Evolutionary conservation across 73 alveolate genomes (phyloP).

Genomic region (Tetrahymena elliotti): DNA sequence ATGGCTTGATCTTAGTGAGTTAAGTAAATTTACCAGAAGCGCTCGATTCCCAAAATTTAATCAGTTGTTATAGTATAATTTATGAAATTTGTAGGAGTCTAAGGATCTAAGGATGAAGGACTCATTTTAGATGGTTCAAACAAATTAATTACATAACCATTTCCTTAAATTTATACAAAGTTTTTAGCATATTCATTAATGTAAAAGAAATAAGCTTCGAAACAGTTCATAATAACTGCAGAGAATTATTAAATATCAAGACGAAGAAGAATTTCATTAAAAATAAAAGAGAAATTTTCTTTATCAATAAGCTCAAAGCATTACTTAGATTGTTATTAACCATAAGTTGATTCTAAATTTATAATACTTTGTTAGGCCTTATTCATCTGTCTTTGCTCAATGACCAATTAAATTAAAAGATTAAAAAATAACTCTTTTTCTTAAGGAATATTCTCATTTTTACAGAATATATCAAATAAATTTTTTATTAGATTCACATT

Average conservation of each 20-base stretch:
- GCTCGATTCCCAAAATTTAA: not conserved
- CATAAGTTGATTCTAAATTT: not conserved
- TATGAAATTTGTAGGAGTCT: not conserved
- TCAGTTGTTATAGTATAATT: not conserved
- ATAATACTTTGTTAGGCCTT: not conserved
- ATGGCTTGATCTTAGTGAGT: not conserved
- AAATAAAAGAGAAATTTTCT: not conserved
- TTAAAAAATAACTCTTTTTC: not conserved
- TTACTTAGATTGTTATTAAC: not conserved
- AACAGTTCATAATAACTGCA: not conserved
- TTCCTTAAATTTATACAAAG: not conserved
- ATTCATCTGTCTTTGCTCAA: not conserved
- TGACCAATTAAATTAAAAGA: not conserved
- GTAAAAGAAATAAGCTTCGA: not conserved
- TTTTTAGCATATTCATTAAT: not conserved
- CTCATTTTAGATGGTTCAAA: not conserved
- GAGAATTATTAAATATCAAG: not conserved
- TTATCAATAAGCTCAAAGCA: not conserved
- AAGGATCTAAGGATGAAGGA: not conserved
- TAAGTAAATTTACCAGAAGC: not conserved
- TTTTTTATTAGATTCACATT: not conserved
- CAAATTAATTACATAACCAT: not conserved
- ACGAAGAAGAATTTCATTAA: not conserved
- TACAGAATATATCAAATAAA: not conserved
- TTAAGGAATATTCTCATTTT: not conserved